These are phyloP conservation scores for Hemileccinum rubropunctum DNA, from an alignment of 768 basidiomycete genomes.

Conservation along the genomic window DNA sequence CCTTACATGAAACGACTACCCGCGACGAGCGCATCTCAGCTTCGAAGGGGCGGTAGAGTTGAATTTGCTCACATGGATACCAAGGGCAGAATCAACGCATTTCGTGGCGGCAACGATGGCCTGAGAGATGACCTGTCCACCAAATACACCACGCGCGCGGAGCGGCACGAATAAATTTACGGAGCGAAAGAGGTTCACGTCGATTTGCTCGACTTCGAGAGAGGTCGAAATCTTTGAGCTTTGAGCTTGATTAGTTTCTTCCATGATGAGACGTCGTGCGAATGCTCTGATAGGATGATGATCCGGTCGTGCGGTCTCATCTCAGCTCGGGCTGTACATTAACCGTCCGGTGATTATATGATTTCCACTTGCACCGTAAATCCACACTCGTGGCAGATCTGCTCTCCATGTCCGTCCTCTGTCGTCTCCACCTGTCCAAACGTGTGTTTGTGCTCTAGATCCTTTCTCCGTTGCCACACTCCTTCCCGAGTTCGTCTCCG, in stretches of 20 bases:
- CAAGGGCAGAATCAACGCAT: constrained; percentile 61
- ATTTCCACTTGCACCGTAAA: constrained; percentile 90
- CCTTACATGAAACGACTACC: constrained; percentile 69
- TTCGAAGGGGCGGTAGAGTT: neutral
- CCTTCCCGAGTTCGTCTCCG: constrained; percentile 84
- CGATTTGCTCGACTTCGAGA: constrained; percentile 76
- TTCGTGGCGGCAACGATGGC: constrained; percentile 80
- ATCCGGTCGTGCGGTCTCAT: no score
- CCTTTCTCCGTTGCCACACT: constrained; percentile 83
- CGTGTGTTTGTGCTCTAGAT: constrained; percentile 84
- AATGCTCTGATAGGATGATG: neutral
- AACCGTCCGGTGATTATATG: constrained; percentile 37
- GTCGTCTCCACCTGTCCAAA: constrained; percentile 62
- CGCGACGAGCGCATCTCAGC: neutral
- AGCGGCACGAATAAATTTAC: constrained; percentile 66
- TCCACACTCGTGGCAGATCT: constrained; percentile 87
- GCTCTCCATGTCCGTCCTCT: constrained; percentile 54
- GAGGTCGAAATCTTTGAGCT: constrained; percentile 68
- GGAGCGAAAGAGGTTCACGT: constrained; percentile 75
- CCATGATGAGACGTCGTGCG: constrained; percentile 27
- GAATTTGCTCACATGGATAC: constrained; percentile 60
- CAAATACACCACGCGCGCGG: constrained; percentile 72
- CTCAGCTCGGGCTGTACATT: no score
- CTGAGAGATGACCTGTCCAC: constrained; percentile 89
- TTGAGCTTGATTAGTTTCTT: constrained; percentile 49